These are phyloP conservation scores for Jatropha curcas DNA, from an alignment of 345 rosid species.

Conservation along the genomic window DNA sequence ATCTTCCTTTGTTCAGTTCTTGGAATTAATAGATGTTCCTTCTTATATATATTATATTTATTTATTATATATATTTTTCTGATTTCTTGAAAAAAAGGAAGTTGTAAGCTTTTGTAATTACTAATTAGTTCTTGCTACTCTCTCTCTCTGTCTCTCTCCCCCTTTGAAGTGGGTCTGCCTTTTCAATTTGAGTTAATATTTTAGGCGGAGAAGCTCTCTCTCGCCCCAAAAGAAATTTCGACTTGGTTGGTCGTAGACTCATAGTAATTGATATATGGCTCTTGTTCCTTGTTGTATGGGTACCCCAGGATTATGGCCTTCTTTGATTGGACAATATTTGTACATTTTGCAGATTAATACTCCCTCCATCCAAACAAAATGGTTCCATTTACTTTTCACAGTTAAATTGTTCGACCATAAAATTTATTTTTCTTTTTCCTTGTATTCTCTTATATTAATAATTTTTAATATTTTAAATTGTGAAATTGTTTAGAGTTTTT, in stretches of 20 bases:
- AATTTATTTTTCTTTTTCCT: no score
- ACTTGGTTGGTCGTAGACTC: no score
- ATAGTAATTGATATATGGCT: no score
- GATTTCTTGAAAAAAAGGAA: constrained; percentile 16
- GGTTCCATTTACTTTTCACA: no score
- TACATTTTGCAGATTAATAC: constrained; percentile 13
- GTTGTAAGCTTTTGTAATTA: constrained; percentile 45
- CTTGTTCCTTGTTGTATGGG: background rate
- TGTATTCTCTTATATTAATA: no score
- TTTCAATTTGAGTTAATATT: background rate
- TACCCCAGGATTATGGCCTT: background rate
- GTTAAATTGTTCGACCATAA: no score
- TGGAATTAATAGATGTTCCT: constrained; percentile 29
- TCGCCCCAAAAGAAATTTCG: no score
- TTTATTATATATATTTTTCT: constrained; percentile 11
- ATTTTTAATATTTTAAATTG: no score
- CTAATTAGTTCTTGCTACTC: constrained; percentile 36
- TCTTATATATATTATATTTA: constrained; percentile 21
- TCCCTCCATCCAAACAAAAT: no score
- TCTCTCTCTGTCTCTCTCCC: background rate
- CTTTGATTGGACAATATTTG: constrained; percentile 7
- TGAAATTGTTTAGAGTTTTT: no score
- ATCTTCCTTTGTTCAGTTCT: constrained; percentile 23
- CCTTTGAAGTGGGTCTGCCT: background rate
- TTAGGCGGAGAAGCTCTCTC: background rate